Evolutionary conservation across 2,329 filamentous ascomycete species (phyloP).

Genomic region (Aspergillus sojae): DNA sequence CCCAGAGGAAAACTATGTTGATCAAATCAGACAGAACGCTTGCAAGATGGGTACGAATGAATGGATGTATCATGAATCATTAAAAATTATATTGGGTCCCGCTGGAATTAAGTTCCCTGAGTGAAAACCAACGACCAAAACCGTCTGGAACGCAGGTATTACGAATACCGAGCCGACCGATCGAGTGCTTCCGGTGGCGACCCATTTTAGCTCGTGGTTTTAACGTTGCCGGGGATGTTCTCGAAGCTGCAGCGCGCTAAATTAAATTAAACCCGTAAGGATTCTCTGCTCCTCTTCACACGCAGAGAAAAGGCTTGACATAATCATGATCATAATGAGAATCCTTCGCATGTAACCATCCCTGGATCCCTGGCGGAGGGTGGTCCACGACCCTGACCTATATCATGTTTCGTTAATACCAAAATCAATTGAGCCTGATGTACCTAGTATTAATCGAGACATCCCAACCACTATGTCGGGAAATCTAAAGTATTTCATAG

Average conservation of each 20-base stretch:
- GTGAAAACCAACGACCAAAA: background rate
- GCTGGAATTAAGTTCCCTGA: background rate
- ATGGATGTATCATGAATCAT: background rate
- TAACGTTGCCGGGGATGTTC: conserved; percentile 12
- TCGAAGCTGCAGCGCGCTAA: conserved; percentile 7
- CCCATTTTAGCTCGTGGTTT: conserved; percentile 8
- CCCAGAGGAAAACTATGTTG: no score
- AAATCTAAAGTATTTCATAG: background rate
- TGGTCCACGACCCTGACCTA: background rate
- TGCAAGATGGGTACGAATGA: background rate
- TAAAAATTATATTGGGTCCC: background rate
- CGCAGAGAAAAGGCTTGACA: background rate
- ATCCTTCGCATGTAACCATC: background rate
- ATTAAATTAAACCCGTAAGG: background rate
- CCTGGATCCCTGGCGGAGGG: background rate
- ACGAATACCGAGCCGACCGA: conserved; percentile 1
- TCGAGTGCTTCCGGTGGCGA: background rate
- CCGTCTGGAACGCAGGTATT: conserved; percentile 2
- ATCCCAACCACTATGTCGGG: background rate
- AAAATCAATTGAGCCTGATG: background rate
- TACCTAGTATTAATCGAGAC: background rate
- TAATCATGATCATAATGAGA: background rate
- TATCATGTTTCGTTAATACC: background rate
- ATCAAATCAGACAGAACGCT: background rate
- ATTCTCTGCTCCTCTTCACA: background rate